Conservation (phyloP, 1,284 basidiomycete species). For the Malassezia nana region DNA sequence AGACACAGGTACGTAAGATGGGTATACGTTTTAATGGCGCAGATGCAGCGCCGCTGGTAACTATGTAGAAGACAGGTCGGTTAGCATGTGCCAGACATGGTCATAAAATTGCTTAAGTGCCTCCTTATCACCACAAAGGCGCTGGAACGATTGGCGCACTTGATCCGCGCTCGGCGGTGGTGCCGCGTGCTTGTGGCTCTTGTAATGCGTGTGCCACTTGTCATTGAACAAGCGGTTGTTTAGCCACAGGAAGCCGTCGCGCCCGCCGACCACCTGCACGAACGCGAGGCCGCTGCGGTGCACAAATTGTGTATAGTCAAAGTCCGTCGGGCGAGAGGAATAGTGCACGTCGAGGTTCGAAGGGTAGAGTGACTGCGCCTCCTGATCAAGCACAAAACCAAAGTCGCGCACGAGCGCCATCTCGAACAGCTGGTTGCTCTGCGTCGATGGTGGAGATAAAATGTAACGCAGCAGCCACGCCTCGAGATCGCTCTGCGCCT, state of each 20-base stretch:
- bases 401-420: constrained; percentile 36
- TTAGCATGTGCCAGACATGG: constrained; percentile 12
- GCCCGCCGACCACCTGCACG: constrained; percentile 40
- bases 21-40: constrained; percentile 3
- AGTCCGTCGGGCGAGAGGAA: constrained; percentile 38
- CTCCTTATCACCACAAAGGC: constrained; percentile 28
- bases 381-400: constrained; percentile 46
- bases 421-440: constrained; percentile 39
- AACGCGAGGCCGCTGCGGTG: constrained; percentile 43
- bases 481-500: constrained; percentile 8
- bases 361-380: constrained; percentile 32
- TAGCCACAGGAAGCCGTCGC: constrained; percentile 44
- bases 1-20: constrained; percentile 56
- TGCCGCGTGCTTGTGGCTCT: not conserved
- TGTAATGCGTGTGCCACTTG: constrained; percentile 19
- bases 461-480: constrained; percentile 14
- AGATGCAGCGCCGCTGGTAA: constrained; percentile 10
- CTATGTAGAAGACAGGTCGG: constrained; percentile 51
- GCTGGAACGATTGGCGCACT: constrained; percentile 27
- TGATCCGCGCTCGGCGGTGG: constrained; percentile 28
- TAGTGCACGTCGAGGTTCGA: constrained; percentile 35
- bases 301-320: constrained; percentile 45
- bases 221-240: constrained; percentile 39
- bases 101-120: constrained; percentile 34
- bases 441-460: constrained; percentile 12